Percentiles rank a stretch among this genome's conserved stretches.
These are phyloP conservation scores for Leccinum obscurum DNA, from an alignment of 768 basidiomycete species.

Conservation along the genomic window DNA sequence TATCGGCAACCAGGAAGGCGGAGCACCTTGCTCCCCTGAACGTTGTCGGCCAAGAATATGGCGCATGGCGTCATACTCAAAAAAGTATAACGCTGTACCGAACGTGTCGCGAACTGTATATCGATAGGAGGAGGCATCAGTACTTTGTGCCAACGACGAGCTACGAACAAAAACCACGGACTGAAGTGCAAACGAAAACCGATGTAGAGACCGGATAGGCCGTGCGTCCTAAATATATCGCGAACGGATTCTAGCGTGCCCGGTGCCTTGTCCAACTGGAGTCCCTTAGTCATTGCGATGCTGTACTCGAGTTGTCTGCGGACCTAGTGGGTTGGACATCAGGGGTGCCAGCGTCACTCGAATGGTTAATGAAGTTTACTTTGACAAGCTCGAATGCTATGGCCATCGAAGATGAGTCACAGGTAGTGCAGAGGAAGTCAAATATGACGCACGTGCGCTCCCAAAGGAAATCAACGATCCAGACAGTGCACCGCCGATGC, in stretches of 20 bases:
- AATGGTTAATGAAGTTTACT: conserved; percentile 41
- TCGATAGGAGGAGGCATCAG: conserved; percentile 8
- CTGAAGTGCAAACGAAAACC: conserved; percentile 88
- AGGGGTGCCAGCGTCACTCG: conserved; percentile 5
- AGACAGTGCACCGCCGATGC: conserved; percentile 83
- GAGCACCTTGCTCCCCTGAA: conserved; percentile 76
- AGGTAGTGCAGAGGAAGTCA: not conserved
- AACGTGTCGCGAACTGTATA: conserved; percentile 78
- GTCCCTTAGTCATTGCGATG: conserved; percentile 79
- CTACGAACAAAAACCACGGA: conserved; percentile 36
- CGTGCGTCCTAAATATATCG: conserved; percentile 69
- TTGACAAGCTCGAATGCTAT: conserved; percentile 94
- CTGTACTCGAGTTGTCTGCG: conserved; percentile 90
- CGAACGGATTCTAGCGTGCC: conserved; percentile 75
- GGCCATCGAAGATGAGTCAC: conserved; percentile 19
- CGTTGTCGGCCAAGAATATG: conserved; percentile 78
- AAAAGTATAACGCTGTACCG: conserved; percentile 90
- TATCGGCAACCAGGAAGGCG: conserved; percentile 86
- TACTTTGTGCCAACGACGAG: conserved; percentile 1
- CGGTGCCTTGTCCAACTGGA: conserved; percentile 72
- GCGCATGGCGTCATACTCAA: conserved; percentile 91
- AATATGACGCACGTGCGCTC: conserved; percentile 73
- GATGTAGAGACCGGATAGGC: conserved; percentile 69
- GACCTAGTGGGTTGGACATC: conserved; percentile 49
- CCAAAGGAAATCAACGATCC: conserved; percentile 88